Conservation (phyloP, 352 stramenopile genomes). For the Globisporangium mamillatum region DNA sequence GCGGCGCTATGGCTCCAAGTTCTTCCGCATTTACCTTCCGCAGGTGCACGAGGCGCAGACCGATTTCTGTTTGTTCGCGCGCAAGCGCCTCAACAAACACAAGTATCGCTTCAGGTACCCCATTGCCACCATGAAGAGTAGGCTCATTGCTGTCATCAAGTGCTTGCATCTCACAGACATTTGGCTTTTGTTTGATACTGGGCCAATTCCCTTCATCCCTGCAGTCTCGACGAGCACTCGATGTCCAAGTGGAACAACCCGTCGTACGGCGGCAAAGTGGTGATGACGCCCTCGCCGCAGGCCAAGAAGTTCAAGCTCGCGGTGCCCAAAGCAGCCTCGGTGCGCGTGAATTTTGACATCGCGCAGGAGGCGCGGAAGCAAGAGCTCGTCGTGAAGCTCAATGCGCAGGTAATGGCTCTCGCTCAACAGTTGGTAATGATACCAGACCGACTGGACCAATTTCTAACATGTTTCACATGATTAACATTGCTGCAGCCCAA, state of each 20-base stretch:
- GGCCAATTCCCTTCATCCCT: background rate
- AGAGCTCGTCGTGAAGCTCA: conserved; percentile 59
- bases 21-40: conserved; percentile 73
- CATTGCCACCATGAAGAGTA: background rate
- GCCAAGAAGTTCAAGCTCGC: conserved; percentile 56
- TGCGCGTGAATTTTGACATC: conserved; percentile 62
- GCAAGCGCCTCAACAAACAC: conserved; percentile 67
- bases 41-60: conserved; percentile 67
- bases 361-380: conserved; percentile 73
- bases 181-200: background rate
- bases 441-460: background rate
- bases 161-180: background rate
- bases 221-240: conserved; percentile 28
- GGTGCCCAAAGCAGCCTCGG: conserved; percentile 34
- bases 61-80: conserved; percentile 77
- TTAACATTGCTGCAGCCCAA: conserved; percentile 22
- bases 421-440: no score
- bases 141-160: background rate
- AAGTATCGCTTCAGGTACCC: conserved; percentile 75
- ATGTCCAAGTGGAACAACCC: conserved; percentile 65
- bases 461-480: background rate
- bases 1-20: conserved; percentile 64
- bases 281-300: conserved; percentile 42
- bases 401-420: conserved; percentile 32
- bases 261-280: conserved; percentile 57